phyloP scores from a whole-genome alignment of 345 rosid species.

The Euphorbia pulcherrima region DNA sequence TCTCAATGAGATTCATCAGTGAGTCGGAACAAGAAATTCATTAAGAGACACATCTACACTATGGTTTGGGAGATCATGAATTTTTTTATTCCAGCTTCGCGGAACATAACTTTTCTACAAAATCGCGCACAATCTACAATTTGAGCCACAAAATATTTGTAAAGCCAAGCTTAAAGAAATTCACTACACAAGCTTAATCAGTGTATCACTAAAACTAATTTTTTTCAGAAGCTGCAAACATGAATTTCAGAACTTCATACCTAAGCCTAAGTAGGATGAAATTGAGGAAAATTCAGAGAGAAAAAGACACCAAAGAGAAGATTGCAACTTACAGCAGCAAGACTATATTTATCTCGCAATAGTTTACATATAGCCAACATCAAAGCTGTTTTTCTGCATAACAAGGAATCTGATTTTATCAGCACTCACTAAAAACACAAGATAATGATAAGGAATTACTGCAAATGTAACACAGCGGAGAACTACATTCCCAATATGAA shows the following conservation, averaged over 20 bases:
- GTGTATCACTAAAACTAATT: no score
- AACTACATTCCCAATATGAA: not conserved
- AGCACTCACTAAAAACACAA: not conserved
- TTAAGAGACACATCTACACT: no score
- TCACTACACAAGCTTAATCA: not conserved
- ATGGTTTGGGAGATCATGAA: not conserved
- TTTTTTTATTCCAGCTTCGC: not conserved
- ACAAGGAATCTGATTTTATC: constrained; percentile 12
- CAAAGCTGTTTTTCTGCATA: constrained; percentile 77
- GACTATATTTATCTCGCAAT: constrained; percentile 85
- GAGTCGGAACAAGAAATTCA: not conserved
- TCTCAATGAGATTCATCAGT: not conserved
- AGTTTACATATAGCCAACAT: constrained; percentile 78
- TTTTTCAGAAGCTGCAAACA: not conserved
- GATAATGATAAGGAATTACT: not conserved
- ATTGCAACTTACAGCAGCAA: constrained; percentile 76
- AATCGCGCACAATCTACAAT: not conserved
- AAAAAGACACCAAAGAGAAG: not conserved
- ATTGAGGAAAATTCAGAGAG: not conserved
- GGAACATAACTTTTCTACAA: not conserved
- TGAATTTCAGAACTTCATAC: not conserved
- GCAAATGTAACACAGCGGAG: not conserved
- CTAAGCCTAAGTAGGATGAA: not conserved
- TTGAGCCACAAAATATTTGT: not conserved
- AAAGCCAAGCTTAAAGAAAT: not conserved